Conservation (phyloP, 116 monocot genomes). For the Cymodocea nodosa region DNA sequence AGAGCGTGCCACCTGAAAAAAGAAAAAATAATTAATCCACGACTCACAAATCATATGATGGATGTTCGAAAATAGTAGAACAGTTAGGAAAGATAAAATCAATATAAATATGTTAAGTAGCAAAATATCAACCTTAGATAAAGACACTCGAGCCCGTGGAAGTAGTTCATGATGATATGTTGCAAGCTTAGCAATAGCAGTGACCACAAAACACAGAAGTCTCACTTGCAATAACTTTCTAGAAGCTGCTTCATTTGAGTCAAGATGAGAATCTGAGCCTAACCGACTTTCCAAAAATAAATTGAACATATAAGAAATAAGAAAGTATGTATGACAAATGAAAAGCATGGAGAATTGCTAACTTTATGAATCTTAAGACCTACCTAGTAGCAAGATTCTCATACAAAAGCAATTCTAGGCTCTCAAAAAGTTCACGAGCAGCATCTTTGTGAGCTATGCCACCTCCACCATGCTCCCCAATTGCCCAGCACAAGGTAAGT, state of each 20-base stretch:
- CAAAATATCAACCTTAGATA: conserved; percentile 50
- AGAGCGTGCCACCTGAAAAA: conserved; percentile 68
- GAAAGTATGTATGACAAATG: no score
- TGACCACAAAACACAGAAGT: conserved; percentile 83
- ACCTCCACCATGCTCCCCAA: conserved; percentile 93
- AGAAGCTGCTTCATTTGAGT: conserved; percentile 29
- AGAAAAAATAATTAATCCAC: not conserved
- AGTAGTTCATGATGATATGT: conserved; percentile 79
- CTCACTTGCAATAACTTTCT: conserved; percentile 64
- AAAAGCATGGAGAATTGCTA: not conserved
- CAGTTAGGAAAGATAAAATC: not conserved
- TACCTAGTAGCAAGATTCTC: conserved; percentile 90
- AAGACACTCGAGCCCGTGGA: conserved; percentile 83
- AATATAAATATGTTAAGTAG: not conserved
- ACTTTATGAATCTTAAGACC: conserved; percentile 5
- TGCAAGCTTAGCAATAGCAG: conserved; percentile 88
- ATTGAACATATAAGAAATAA: not conserved
- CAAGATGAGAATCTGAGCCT: conserved; percentile 44
- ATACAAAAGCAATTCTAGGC: conserved; percentile 83
- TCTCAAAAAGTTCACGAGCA: conserved; percentile 88
- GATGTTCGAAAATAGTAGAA: not conserved
- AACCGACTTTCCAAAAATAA: conserved; percentile 40
- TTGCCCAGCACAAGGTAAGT: conserved; percentile 88
- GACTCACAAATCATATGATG: not conserved
- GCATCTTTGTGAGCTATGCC: conserved; percentile 64